Evolutionary conservation across 192 early-diverging fungal genomes (phyloP).

Genomic region (Backusella circina): DNA sequence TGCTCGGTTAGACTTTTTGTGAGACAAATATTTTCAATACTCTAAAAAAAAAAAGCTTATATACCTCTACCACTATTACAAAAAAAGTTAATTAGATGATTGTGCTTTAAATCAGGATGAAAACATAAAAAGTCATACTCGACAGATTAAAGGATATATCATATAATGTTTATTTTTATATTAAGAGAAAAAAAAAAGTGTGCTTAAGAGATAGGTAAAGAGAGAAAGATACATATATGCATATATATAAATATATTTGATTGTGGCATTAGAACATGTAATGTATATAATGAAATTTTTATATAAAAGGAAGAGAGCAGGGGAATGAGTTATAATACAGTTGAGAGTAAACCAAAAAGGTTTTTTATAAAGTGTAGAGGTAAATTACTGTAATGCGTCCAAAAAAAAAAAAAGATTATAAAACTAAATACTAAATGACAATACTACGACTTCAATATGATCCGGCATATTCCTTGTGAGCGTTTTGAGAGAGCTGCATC

Average conservation of each 20-base stretch:
- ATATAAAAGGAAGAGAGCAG: neutral
- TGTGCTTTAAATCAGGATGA: neutral
- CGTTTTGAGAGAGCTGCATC: constrained; percentile 8
- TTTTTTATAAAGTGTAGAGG: neutral
- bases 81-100: neutral
- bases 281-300: neutral
- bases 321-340: neutral
- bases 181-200: neutral
- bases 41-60: neutral
- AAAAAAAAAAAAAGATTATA: neutral
- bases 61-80: neutral
- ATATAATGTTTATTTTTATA: neutral
- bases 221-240: no score
- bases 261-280: neutral
- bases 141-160: neutral
- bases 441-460: neutral
- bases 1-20: neutral
- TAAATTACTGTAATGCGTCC: neutral
- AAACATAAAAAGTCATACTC: neutral
- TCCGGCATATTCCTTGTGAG: neutral
- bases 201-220: neutral
- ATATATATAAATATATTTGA: neutral
- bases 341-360: neutral
- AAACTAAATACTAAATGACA: neutral
- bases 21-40: neutral